These are phyloP conservation scores for Termitomyces sp. DNA, from an alignment of 768 basidiomycete genomes.

Conservation along the genomic window DNA sequence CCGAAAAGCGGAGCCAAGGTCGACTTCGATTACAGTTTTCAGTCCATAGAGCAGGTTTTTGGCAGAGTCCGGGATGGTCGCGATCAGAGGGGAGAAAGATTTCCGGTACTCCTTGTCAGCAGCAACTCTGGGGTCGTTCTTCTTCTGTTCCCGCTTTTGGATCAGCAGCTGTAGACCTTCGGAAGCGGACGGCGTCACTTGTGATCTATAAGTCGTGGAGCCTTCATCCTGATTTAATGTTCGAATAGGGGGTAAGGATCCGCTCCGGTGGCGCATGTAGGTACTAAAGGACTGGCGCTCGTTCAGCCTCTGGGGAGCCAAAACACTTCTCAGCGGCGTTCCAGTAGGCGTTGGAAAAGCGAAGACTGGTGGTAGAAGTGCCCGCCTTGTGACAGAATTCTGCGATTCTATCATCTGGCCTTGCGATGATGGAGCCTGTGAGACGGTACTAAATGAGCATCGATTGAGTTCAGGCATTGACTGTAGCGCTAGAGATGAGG, in stretches of 20 bases:
- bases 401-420: background rate
- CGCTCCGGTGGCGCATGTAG: background rate
- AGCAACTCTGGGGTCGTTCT: too few species aligned
- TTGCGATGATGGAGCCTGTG: background rate
- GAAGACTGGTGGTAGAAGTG: background rate
- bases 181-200: background rate
- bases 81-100: background rate
- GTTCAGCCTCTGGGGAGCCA: background rate
- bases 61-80: background rate
- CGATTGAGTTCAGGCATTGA: background rate
- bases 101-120: background rate
- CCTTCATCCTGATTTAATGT: background rate
- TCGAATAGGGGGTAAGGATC: background rate
- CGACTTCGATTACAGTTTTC: background rate
- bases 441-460: background rate
- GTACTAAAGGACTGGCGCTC: background rate
- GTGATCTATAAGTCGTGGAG: background rate
- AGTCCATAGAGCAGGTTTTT: background rate
- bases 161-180: background rate
- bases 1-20: background rate
- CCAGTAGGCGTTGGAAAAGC: background rate
- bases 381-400: background rate
- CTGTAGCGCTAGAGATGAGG: background rate
- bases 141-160: background rate
- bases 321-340: background rate